Base-by-base conservation (phyloP, 805 yeast genomes). In the Yamadazyma kitorensis region DNA sequence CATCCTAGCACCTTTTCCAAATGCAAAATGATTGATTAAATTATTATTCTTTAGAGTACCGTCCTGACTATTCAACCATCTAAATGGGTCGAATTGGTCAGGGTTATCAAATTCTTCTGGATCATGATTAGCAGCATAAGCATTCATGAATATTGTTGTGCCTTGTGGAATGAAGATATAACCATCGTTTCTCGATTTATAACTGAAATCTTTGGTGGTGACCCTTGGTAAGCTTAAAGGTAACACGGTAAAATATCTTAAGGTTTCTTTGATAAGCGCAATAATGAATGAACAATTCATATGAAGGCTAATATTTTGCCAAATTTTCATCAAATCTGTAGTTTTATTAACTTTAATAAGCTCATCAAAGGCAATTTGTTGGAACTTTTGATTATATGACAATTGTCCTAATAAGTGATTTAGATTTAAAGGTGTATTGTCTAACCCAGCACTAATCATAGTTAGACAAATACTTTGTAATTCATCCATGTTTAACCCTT, bases 371-470 rank as follows among this genome's bases (percentile, higher is more conserved):
- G 82, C 82, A 8, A 35, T 58, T 1, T 60, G 45, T 48, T 78
- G 82, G 8, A 76, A 45, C 0, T 34, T 39, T 1, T 51, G 44
- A 0, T 74, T 74, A 18, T 48, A 38, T 6, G 47, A 38, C 26
- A 83, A 57, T 24, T 78, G 82, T 1, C 83, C 83, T 44, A 81
- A 49, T 6, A 80, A 64, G 41, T 81, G 78, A 41, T 74, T 72
- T 31, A 82, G 61, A 29, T 76, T 81, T 20, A 82, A 62, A 0
- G 87, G 80, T 0, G 81, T 74, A 42, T 84, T 83, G 50, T 83
- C 91, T 16, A 83, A 58, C 0, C 93, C 93, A 6, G 89, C 93
- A 45, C 87, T 80, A 0, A 83, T 80, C 82, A 82, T 76, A 0
- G 89, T 80, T 25, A 83, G 59, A 49, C 89, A 82, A 5, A 80